These are phyloP conservation scores for Penicillium hordei DNA, from an alignment of 2,329 filamentous ascomycete genomes.

Conservation along the genomic window DNA sequence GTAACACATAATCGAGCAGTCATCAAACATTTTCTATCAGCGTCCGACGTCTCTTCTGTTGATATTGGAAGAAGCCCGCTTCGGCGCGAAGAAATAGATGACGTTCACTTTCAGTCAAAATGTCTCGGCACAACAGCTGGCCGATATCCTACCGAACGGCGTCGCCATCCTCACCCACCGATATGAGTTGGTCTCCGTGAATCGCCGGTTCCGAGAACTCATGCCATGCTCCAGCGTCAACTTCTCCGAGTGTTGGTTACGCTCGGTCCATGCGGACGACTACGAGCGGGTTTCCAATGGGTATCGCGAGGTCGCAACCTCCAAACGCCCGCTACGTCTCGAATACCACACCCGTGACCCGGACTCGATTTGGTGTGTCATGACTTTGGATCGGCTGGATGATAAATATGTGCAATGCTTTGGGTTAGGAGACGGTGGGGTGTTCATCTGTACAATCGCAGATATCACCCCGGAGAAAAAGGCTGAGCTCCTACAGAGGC, in stretches of 20 bases:
- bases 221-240: constrained; percentile 2
- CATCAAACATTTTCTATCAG: neutral
- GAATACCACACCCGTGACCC: constrained; percentile 25
- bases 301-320: constrained; percentile 9
- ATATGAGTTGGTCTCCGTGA: constrained; percentile 22
- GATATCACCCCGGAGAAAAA: constrained; percentile 85
- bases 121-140: constrained; percentile 27
- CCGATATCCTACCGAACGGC: constrained; percentile 27
- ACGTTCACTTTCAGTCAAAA: constrained; percentile 6
- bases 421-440: constrained; percentile 2
- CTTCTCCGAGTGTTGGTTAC: constrained; percentile 19
- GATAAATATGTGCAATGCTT: constrained; percentile 13
- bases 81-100: neutral
- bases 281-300: constrained; percentile 12
- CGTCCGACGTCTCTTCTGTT: neutral
- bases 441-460: constrained; percentile 56
- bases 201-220: constrained; percentile 23
- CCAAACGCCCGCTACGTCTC: constrained; percentile 17
- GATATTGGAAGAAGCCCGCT: neutral
- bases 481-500: constrained; percentile 76
- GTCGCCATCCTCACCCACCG: constrained; percentile 23
- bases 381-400: constrained; percentile 19
- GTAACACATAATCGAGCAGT: neutral
- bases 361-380: constrained; percentile 19
- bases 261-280: constrained; percentile 24